Evolutionary conservation across 2,329 filamentous ascomycete species (phyloP).

Genomic region (Xylariaceae sp.): DNA sequence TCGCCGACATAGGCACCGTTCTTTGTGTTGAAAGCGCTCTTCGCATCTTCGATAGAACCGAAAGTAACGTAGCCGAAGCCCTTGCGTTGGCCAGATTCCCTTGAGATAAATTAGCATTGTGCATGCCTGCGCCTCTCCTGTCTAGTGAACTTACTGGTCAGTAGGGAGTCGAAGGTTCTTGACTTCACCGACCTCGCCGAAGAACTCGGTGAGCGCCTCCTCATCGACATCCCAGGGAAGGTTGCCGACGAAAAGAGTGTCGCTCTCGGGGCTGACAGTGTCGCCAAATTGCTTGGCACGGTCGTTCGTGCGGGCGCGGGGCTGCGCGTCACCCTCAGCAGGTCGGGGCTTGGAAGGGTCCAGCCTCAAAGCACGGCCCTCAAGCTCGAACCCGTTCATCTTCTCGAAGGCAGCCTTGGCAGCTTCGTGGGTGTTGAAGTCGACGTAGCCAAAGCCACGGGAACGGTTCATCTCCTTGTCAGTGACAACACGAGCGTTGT

Average conservation of each 20-base stretch:
- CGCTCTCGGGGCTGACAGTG: conserved; percentile 67
- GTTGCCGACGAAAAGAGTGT: conserved; percentile 90
- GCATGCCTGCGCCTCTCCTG: too few species aligned
- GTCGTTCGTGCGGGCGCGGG: conserved; percentile 51
- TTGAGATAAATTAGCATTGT: conserved; percentile 29
- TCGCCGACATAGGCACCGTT: conserved; percentile 57
- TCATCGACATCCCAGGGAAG: conserved; percentile 77
- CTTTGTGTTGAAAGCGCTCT: conserved; percentile 61
- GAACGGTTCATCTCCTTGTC: conserved; percentile 75
- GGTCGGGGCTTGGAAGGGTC: conserved; percentile 67
- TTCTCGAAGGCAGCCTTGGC: conserved; percentile 65
- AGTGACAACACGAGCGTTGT: conserved; percentile 70
- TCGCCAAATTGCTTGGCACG: conserved; percentile 70
- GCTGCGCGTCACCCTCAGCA: conserved; percentile 43
- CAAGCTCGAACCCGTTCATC: conserved; percentile 68
- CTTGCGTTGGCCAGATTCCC: conserved; percentile 77
- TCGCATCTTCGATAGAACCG: conserved; percentile 73
- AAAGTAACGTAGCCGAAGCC: conserved; percentile 91
- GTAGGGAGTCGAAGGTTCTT: conserved; percentile 82
- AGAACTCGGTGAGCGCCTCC: conserved; percentile 66
- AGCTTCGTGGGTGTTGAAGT: conserved; percentile 63
- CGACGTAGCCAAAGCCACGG: conserved; percentile 90
- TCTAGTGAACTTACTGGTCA: conserved; percentile 62
- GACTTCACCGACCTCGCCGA: conserved; percentile 62
- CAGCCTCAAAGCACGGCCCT: conserved; percentile 68